Evolutionary conservation across 305 asterid genomes (phyloP).

Genomic region (Fraxinus angustifolia): DNA sequence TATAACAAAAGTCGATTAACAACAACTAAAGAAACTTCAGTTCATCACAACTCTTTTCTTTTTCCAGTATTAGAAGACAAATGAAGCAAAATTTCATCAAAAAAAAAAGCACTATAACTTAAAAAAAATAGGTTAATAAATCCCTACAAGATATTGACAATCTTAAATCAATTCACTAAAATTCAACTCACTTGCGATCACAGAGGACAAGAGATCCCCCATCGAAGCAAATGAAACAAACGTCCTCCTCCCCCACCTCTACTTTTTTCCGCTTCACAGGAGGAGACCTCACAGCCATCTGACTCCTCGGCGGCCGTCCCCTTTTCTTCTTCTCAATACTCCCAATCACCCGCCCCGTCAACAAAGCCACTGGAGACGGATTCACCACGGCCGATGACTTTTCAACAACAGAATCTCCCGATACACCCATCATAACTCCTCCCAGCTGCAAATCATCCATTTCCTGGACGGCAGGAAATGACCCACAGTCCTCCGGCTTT

Average conservation of each 20-base stretch:
- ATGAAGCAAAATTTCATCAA: neutral
- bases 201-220: constrained; percentile 78
- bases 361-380: constrained; percentile 22
- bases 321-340: constrained; percentile 55
- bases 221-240: constrained; percentile 81
- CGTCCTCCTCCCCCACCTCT: constrained; percentile 54
- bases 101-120: neutral
- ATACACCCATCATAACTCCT: constrained; percentile 26
- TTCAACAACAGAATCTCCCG: constrained; percentile 20
- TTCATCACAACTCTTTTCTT: neutral
- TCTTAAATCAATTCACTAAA: neutral
- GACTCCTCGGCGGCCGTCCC: constrained; percentile 69
- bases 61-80: constrained; percentile 2
- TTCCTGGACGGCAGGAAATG: constrained; percentile 25
- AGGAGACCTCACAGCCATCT: constrained; percentile 34
- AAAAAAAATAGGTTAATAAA: neutral
- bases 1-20: constrained; percentile 19
- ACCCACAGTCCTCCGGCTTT: constrained; percentile 25
- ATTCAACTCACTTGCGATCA: constrained; percentile 71
- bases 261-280: constrained; percentile 42
- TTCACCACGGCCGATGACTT: constrained; percentile 26
- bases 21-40: constrained; percentile 9
- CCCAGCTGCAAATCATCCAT: constrained; percentile 28
- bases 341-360: constrained; percentile 30
- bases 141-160: neutral